phyloP scores from a whole-genome alignment of 345 rosid species.

The Hypericum perforatum region DNA sequence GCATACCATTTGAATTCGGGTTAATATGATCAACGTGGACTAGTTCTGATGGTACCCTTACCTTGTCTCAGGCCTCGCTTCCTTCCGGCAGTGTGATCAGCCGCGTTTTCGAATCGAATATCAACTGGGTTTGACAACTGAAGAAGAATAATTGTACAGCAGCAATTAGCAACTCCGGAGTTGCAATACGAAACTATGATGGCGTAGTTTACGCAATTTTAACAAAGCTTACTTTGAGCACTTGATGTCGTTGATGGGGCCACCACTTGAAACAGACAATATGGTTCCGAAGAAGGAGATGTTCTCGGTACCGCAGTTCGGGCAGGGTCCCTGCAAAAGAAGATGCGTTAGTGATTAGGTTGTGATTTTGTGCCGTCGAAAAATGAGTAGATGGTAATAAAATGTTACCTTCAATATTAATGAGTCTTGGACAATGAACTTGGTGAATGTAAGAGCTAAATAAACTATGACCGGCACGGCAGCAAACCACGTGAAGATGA shows the following conservation, averaged over 20 bases:
- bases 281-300: constrained; percentile 85
- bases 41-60: no score
- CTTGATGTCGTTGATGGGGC: constrained; percentile 50
- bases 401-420: constrained; percentile 69
- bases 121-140: constrained; percentile 68
- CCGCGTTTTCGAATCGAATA: constrained; percentile 43
- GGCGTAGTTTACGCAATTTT: neutral
- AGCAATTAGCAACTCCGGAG: neutral
- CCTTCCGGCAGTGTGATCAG: constrained; percentile 85
- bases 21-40: no score
- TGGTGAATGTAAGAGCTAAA: constrained; percentile 56
- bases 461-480: constrained; percentile 75
- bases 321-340: constrained; percentile 65
- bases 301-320: constrained; percentile 90
- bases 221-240: constrained; percentile 67
- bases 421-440: constrained; percentile 59
- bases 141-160: constrained; percentile 11
- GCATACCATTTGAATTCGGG: no score
- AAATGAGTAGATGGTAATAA: no score
- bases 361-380: no score
- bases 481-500: constrained; percentile 96
- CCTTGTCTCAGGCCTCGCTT: constrained; percentile 49
- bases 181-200: neutral
- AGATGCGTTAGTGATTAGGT: no score
- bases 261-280: constrained; percentile 64